Percentiles rank a stretch among this genome's conserved stretches.
Conservation (phyloP, 2,329 filamentous ascomycete species). For the Scedosporium aurantiacum region DNA sequence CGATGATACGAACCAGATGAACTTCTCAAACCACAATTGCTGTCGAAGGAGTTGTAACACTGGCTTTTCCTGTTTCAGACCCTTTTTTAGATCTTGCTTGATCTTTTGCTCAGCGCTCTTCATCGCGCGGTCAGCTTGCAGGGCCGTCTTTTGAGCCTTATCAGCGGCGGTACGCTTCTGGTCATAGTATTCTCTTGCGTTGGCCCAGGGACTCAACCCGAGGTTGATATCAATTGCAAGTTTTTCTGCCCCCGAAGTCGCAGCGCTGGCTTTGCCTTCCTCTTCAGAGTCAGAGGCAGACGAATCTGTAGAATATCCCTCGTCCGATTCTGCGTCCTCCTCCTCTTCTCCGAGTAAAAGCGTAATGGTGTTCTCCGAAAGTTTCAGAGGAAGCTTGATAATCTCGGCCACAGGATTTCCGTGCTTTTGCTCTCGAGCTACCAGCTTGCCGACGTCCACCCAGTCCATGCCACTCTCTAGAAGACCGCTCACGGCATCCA, state of each 20-base stretch:
- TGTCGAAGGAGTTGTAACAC: conserved; percentile 72
- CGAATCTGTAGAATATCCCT: conserved; percentile 45
- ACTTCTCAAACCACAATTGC: conserved; percentile 95
- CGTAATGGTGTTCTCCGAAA: conserved; percentile 83
- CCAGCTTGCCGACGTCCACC: conserved; percentile 78
- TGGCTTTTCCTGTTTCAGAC: conserved; percentile 83
- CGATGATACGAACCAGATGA: conserved; percentile 86
- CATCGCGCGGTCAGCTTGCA: conserved; percentile 71
- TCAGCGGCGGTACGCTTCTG: conserved; percentile 73
- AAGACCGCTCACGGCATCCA: conserved; percentile 85
- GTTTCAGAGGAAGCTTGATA: conserved; percentile 77
- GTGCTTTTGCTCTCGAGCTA: conserved; percentile 74
- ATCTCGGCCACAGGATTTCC: conserved; percentile 77
- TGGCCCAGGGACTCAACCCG: conserved; percentile 70
- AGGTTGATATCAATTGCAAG: conserved; percentile 80
- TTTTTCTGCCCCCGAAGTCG: conserved; percentile 15
- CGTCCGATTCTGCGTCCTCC: conserved; percentile 43
- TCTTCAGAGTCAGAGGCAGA: conserved; percentile 45
- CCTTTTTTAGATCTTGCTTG: conserved; percentile 35
- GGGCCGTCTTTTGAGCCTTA: conserved; percentile 78
- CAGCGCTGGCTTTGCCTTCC: conserved; percentile 28
- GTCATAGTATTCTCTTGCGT: conserved; percentile 85
- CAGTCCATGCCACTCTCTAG: conserved; percentile 94
- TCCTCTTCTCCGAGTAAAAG: conserved; percentile 64
- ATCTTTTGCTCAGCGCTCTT: conserved; percentile 51